phyloP scores from a whole-genome alignment of 1,139 yeast genomes.

The Hemisphaericaspora xylanilytica region DNA sequence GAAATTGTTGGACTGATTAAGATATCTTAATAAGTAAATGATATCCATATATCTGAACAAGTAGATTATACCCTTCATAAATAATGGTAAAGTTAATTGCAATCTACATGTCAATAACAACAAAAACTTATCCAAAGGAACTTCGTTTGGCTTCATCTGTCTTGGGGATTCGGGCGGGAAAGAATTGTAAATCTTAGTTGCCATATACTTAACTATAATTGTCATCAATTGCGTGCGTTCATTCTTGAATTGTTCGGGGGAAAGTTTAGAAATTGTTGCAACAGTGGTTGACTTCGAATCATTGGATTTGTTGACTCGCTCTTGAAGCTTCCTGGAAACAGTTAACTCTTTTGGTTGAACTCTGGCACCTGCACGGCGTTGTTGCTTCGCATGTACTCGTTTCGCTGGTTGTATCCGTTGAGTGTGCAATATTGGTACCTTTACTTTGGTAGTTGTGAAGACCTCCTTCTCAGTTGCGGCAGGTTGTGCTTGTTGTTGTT shows the following conservation, averaged over 20 bases:
- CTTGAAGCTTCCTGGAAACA: background rate
- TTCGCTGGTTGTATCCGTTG: slow-evolving; percentile 4
- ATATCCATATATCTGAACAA: slow-evolving; percentile 51
- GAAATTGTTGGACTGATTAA: slow-evolving; percentile 48
- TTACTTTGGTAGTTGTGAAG: background rate
- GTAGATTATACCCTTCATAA: slow-evolving; percentile 44
- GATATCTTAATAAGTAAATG: slow-evolving; percentile 44
- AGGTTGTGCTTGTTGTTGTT: slow-evolving; percentile 5
- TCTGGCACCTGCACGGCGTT: slow-evolving; percentile 7
- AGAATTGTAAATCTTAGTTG: slow-evolving; percentile 45
- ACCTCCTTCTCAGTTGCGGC: background rate
- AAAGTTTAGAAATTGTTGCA: slow-evolving; percentile 6
- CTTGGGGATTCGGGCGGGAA: slow-evolving; percentile 42
- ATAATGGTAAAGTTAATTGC: slow-evolving; percentile 34
- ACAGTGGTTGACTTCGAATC: slow-evolving; percentile 9
- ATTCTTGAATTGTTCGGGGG: slow-evolving; percentile 17
- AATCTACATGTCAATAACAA: slow-evolving; percentile 40
- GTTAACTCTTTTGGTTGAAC: slow-evolving; percentile 2
- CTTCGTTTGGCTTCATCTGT: slow-evolving; percentile 25
- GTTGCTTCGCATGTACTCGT: slow-evolving; percentile 4
- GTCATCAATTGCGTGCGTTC: slow-evolving; percentile 40
- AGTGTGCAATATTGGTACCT: slow-evolving; percentile 5
- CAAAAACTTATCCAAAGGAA: slow-evolving; percentile 44
- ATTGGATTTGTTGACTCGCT: background rate
- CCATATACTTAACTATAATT: slow-evolving; percentile 43